Conservation (phyloP, 805 yeast species). For the Suhomyces pyralidae region DNA sequence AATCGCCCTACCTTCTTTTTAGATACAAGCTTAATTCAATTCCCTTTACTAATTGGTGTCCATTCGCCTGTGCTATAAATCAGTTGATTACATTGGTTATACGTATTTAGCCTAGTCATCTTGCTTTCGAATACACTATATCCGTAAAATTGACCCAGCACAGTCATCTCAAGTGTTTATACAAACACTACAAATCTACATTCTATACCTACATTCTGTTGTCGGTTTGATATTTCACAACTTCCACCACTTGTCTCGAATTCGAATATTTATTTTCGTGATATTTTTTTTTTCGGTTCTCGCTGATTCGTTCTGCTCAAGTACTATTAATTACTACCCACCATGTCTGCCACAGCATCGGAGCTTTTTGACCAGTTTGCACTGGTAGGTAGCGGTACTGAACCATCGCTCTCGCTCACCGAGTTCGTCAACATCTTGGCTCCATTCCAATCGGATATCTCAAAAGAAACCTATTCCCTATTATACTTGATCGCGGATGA, state of each 20-base stretch:
- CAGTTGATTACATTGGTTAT: not conserved
- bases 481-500: constrained; percentile 81
- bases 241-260: no score
- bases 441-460: constrained; percentile 41
- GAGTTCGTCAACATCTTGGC: constrained; percentile 37
- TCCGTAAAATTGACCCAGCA: not conserved
- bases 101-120: not conserved
- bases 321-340: not conserved
- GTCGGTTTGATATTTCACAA: not conserved
- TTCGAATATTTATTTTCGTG: not conserved
- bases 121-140: not conserved
- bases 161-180: not conserved
- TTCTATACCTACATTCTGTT: not conserved
- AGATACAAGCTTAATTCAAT: not conserved
- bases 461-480: constrained; percentile 42
- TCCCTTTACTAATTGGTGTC: not conserved
- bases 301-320: not conserved
- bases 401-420: constrained; percentile 28
- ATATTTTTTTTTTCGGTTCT: no score
- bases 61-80: not conserved
- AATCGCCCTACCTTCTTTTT: not conserved
- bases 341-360: constrained; percentile 8
- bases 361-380: constrained; percentile 42
- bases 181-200: not conserved
- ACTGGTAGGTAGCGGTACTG: constrained; percentile 9